Percentiles rank a stretch among this genome's conserved stretches.
These are phyloP conservation scores for Penicillium psychrosexuale DNA, from an alignment of 2,329 filamentous ascomycete genomes.

Conservation along the genomic window DNA sequence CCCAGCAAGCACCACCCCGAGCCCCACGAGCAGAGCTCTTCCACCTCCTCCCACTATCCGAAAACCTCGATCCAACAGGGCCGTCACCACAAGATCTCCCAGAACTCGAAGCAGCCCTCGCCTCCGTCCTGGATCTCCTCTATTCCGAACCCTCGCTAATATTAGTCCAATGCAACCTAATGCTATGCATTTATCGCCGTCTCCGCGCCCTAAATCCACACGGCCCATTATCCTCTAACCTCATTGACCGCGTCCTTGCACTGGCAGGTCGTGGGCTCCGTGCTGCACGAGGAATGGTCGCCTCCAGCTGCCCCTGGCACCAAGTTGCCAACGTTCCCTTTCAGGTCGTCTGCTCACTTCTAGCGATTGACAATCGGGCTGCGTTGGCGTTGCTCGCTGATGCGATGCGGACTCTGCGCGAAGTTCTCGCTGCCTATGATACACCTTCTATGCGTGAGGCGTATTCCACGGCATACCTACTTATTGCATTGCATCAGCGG, in stretches of 20 bases:
- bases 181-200: slow-evolving; percentile 55
- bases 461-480: slow-evolving; percentile 53
- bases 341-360: slow-evolving; percentile 55
- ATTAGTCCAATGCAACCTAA: slow-evolving; percentile 54
- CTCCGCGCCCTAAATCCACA: slow-evolving; percentile 51
- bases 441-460: slow-evolving; percentile 53
- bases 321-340: slow-evolving; percentile 60
- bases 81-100: slow-evolving; percentile 38
- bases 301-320: slow-evolving; percentile 53
- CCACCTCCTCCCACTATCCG: slow-evolving; percentile 53
- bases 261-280: slow-evolving; percentile 47
- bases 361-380: slow-evolving; percentile 54
- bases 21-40: slow-evolving; percentile 44
- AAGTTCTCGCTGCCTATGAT: slow-evolving; percentile 45
- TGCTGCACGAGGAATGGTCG: slow-evolving; percentile 49
- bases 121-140: slow-evolving; percentile 39
- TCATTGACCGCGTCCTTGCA: slow-evolving; percentile 49
- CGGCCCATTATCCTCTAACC: slow-evolving; percentile 36
- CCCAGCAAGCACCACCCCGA: slow-evolving; percentile 31
- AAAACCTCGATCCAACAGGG: slow-evolving; percentile 52
- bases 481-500: slow-evolving; percentile 53
- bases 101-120: slow-evolving; percentile 46
- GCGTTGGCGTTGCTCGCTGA: slow-evolving; percentile 50
- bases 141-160: slow-evolving; percentile 46
- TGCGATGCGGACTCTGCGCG: slow-evolving; percentile 50